Base-by-base conservation (phyloP, 2,329 filamentous ascomycete genomes). In the Juglanconis sp. region DNA sequence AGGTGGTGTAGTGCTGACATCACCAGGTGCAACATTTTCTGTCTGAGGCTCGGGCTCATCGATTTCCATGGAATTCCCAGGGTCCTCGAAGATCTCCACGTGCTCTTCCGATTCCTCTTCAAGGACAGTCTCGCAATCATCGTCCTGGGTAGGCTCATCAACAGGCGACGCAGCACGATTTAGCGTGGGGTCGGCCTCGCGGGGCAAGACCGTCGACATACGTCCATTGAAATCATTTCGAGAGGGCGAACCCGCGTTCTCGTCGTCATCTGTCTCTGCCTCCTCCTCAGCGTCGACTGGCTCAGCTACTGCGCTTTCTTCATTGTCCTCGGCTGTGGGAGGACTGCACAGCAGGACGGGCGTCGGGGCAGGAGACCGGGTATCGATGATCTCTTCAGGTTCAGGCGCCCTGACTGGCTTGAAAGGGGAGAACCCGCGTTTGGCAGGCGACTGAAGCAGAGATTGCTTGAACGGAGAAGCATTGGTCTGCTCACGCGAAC, bases 361-460 rank as follows among this genome's bases (percentile, higher is more conserved):
- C 4, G 54, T 61, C 1, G 61, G 58, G n/a, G 54, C 54, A 48
- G 61, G 61, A 61, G 61, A 61, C 2, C 47, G 34, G 6, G 59
- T 59, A n/a, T 64, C 65, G 32, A 68, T 50, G 3, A 65, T 55
- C 2, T 67, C 67, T 48, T 72, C 69, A 1, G 68, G 68, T 47
- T 67, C 2, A 76, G 68, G 13, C 74, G 70, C 8, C 72, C 72
- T 71, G 61, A 76, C 61, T 0, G 68, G 63, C 65, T 77, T 78
- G 3, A 68, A 59, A 0, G 75, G 72, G 0, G 75, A 76, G 11
- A 69, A 66, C 3, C 68, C 63, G 6, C 68, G 67, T 57, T 72
- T 72, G 2, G 69, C 66, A 6, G 72, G 72, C 1, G 84, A 85
- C 51, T 80, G 77, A 5, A 85, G 71, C 52, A 82, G 71, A 0